A percentile compares a stretch with the other conserved stretches of the same genome.
Evolutionary conservation across 768 basidiomycete species (phyloP).

Genomic region (Mycena capillaripes): DNA sequence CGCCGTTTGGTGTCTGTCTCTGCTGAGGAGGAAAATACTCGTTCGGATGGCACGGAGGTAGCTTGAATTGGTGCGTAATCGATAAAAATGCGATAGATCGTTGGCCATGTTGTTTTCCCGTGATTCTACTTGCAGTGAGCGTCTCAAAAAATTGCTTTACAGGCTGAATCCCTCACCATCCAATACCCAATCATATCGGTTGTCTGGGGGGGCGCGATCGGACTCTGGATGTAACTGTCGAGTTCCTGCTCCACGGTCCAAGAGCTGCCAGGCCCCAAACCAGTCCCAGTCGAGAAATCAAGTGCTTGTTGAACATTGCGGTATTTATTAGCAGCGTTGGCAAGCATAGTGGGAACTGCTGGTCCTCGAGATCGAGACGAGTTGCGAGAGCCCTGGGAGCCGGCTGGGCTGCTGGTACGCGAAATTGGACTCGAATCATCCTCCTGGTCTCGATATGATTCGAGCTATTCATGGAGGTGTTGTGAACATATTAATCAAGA

Average conservation of each 20-base stretch:
- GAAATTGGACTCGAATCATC: conserved; percentile 1
- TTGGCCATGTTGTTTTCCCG: conserved; percentile 15
- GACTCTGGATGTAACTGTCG: conserved; percentile 10
- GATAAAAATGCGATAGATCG: conserved; percentile 12
- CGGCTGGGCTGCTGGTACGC: background rate
- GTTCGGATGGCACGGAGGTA: conserved; percentile 15
- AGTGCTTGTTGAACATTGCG: too few relatives aligned
- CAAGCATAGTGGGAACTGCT: conserved; percentile 12
- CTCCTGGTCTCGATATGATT: conserved; percentile 8
- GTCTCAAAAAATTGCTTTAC: background rate
- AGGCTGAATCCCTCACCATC: background rate
- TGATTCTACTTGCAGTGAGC: conserved; percentile 9
- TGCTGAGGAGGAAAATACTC: conserved; percentile 6
- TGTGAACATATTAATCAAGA: conserved; percentile 5
- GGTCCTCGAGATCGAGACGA: conserved; percentile 16
- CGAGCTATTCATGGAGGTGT: conserved; percentile 1
- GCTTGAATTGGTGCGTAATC: conserved; percentile 16
- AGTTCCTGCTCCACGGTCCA: conserved; percentile 11
- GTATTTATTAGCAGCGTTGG: conserved; percentile 8
- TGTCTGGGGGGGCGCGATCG: conserved; percentile 1
- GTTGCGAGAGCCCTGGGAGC: conserved; percentile 12
- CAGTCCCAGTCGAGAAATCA: conserved; percentile 12
- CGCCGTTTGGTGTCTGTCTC: too few relatives aligned
- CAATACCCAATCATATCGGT: too few relatives aligned
- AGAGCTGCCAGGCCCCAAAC: conserved; percentile 1